Percentiles rank a stretch among this genome's conserved stretches.
These are phyloP conservation scores for Fomes fomentarius DNA, from an alignment of 1,284 basidiomycete species.

Conservation along the genomic window DNA sequence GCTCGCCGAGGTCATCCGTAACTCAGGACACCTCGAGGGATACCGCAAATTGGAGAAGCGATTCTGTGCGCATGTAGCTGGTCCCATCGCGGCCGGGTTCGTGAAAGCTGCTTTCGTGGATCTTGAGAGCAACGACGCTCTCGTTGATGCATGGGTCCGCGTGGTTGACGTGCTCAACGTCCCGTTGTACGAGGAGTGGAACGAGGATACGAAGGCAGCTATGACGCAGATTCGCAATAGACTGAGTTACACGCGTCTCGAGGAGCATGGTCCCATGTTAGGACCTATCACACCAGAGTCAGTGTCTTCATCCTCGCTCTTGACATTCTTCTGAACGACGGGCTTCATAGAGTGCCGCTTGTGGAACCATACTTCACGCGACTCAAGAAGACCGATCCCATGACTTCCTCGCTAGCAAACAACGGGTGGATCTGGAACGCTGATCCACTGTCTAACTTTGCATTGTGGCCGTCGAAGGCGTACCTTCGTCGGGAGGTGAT, in stretches of 20 bases:
- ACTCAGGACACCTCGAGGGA: conserved; percentile 58
- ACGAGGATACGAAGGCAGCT: conserved; percentile 79
- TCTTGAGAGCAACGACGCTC: conserved; percentile 51
- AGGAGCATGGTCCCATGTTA: conserved; percentile 82
- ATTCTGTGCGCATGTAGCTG: conserved; percentile 68
- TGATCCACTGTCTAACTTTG: conserved; percentile 94
- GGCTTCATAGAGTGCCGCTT: conserved; percentile 81
- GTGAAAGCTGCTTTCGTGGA: conserved; percentile 71
- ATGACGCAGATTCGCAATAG: conserved; percentile 77
- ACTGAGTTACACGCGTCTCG: conserved; percentile 80
- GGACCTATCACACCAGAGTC: conserved; percentile 80
- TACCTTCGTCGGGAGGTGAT: conserved; percentile 97
- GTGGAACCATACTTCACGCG: conserved; percentile 93
- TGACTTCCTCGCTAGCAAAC: conserved; percentile 86
- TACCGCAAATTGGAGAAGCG: conserved; percentile 65
- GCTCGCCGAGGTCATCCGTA: conserved; percentile 66
- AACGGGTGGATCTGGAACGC: conserved; percentile 99
- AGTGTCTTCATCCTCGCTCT: conserved; percentile 35
- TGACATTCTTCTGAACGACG: too few relatives aligned
- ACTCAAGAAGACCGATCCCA: conserved; percentile 66
- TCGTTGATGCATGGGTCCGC: conserved; percentile 73
- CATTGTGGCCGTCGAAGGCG: conserved; percentile 92
- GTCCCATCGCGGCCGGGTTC: conserved; percentile 65
- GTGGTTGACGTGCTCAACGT: conserved; percentile 89
- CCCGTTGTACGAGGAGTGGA: conserved; percentile 83